Percentiles rank a stretch among this genome's conserved stretches.
phyloP scores from a whole-genome alignment of 2,329 filamentous ascomycete genomes.

The Zelopaecilomyces penicillatus region DNA sequence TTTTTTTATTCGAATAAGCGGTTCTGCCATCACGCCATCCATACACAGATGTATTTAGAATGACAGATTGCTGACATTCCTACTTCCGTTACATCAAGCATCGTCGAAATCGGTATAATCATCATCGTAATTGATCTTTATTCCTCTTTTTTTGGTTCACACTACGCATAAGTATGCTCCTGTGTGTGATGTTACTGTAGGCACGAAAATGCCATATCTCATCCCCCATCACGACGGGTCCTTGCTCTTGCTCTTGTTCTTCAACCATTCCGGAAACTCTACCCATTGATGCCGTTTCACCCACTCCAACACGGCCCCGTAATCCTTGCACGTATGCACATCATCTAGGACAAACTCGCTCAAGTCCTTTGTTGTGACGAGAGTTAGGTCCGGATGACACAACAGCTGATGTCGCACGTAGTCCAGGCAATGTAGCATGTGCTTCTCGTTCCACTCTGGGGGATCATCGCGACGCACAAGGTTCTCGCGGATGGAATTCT shows the following conservation, averaged over 20 bases:
- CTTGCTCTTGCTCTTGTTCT: background rate
- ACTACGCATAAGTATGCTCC: too few species aligned
- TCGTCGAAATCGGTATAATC: too few species aligned
- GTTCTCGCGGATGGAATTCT: slow-evolving; percentile 11
- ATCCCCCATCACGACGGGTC: too few species aligned
- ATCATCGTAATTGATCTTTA: too few species aligned
- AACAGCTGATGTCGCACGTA: slow-evolving; percentile 10
- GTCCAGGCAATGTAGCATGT: slow-evolving; percentile 12
- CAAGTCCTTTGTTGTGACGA: slow-evolving; percentile 9
- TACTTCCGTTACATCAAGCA: too few species aligned
- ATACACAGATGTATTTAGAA: too few species aligned
- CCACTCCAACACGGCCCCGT: slow-evolving; percentile 8
- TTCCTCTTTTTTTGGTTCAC: too few species aligned
- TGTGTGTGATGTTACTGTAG: too few species aligned
- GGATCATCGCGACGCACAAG: slow-evolving; percentile 7
- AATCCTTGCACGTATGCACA: slow-evolving; percentile 9
- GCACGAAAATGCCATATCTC: too few species aligned
- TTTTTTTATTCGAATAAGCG: too few species aligned
- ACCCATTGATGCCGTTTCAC: slow-evolving; percentile 12
- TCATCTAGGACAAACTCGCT: slow-evolving; percentile 10
- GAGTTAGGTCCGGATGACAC: slow-evolving; percentile 9
- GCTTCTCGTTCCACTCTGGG: slow-evolving; percentile 7
- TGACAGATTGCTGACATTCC: too few species aligned
- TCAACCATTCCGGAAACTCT: slow-evolving; percentile 7
- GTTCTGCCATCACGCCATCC: too few species aligned